Conservation (phyloP, 176 grass and related monocot genomes). For the Eremochloa ophiuroides region DNA sequence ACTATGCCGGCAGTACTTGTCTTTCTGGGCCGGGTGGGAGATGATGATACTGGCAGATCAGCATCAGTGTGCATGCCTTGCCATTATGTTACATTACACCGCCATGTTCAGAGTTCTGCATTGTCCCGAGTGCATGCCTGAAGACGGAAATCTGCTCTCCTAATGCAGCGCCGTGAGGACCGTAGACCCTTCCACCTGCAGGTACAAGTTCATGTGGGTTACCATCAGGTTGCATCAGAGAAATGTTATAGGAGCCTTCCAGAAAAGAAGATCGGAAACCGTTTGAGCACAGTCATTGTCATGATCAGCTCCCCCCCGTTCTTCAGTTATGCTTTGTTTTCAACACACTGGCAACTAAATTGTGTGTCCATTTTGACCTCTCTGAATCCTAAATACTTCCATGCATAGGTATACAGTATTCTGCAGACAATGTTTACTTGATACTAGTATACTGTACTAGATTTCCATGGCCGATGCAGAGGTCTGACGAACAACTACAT, state of each 20-base stretch:
- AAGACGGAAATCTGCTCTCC: background rate
- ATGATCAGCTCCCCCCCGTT: background rate
- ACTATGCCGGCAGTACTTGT: background rate
- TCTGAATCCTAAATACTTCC: background rate
- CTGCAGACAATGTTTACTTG: too few relatives aligned
- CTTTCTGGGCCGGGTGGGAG: background rate
- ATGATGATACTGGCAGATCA: conserved; percentile 16
- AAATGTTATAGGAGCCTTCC: background rate
- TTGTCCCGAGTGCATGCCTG: background rate
- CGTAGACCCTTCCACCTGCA: conserved; percentile 74
- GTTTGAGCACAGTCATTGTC: background rate
- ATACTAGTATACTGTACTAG: too few relatives aligned
- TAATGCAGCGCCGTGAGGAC: conserved; percentile 51
- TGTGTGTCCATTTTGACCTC: background rate
- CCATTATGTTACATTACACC: conserved; percentile 51
- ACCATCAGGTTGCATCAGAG: background rate
- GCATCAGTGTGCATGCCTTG: conserved; percentile 16
- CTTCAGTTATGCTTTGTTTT: background rate
- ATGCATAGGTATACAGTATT: too few relatives aligned
- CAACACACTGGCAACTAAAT: background rate
- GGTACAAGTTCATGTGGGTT: background rate
- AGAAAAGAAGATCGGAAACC: background rate
- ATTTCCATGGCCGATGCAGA: too few relatives aligned
- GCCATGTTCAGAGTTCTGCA: conserved; percentile 24
- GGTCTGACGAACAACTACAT: too few relatives aligned